phyloP scores from a whole-genome alignment of 1,139 yeast species.

The Kluyveromyces sp. region DNA sequence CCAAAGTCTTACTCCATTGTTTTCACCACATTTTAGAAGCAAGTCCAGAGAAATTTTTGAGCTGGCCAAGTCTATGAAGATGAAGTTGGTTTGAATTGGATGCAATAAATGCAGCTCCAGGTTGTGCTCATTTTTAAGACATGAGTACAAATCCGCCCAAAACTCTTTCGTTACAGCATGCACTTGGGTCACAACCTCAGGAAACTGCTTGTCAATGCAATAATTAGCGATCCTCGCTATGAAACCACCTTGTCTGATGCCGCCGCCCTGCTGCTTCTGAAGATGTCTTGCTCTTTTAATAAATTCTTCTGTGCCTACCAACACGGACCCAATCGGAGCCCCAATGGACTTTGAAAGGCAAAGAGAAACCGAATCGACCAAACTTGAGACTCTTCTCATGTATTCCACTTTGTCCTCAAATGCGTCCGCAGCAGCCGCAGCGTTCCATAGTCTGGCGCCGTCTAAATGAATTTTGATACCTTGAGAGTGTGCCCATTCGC shows the following conservation, averaged over 20 bases:
- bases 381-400: conserved; percentile 52
- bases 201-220: conserved; percentile 62
- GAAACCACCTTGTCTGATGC: conserved; percentile 72
- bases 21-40: conserved; percentile 41
- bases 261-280: conserved; percentile 81
- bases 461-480: conserved; percentile 61
- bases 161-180: conserved; percentile 38
- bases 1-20: conserved; percentile 49
- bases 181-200: conserved; percentile 15
- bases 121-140: conserved; percentile 42
- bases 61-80: conserved; percentile 52
- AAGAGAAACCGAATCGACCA: conserved; percentile 70
- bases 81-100: conserved; percentile 71
- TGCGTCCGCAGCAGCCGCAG: conserved; percentile 32
- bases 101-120: conserved; percentile 45
- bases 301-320: conserved; percentile 50
- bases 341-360: conserved; percentile 77
- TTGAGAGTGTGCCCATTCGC: conserved; percentile 50
- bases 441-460: conserved; percentile 87
- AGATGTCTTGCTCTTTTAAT: conserved; percentile 68
- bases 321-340: conserved; percentile 77
- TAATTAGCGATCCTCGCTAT: conserved; percentile 62
- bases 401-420: conserved; percentile 56
- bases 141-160: conserved; percentile 54
- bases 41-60: conserved; percentile 46